These are phyloP conservation scores for Cercospora janseana DNA, from an alignment of 2,329 filamentous ascomycete genomes.

Conservation along the genomic window DNA sequence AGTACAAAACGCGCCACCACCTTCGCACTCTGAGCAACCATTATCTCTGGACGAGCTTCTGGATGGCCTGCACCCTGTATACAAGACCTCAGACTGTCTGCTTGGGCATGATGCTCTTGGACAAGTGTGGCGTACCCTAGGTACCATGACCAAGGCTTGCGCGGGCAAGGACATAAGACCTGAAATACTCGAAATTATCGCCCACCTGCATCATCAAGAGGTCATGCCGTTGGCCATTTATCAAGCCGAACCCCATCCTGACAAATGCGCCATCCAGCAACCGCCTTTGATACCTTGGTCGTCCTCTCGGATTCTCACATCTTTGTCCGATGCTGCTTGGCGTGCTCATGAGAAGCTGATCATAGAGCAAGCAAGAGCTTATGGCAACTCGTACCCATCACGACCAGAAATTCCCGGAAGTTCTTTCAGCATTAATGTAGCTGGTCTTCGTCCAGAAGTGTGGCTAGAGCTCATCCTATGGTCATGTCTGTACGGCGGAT, in stretches of 20 bases:
- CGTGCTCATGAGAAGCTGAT: constrained; percentile 44
- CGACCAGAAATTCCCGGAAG: constrained; percentile 47
- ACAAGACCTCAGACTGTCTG: constrained; percentile 11
- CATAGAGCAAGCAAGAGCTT: constrained; percentile 31
- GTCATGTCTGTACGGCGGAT: constrained; percentile 51
- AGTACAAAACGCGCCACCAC: not conserved
- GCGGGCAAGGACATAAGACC: constrained; percentile 38
- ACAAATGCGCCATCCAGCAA: constrained; percentile 43
- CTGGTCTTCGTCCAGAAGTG: constrained; percentile 45
- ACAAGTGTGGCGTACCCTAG: constrained; percentile 48
- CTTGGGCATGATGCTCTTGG: constrained; percentile 43
- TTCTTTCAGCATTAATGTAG: constrained; percentile 43
- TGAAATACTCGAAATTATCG: constrained; percentile 49
- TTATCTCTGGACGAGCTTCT: constrained; percentile 28
- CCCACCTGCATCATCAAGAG: constrained; percentile 48
- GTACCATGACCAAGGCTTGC: constrained; percentile 45
- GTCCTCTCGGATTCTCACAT: constrained; percentile 49
- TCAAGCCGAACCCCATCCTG: constrained; percentile 38
- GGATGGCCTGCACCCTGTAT: constrained; percentile 10
- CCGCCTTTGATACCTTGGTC: constrained; percentile 50
- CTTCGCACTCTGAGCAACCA: not conserved
- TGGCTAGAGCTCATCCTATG: constrained; percentile 55
- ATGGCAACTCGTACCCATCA: constrained; percentile 40
- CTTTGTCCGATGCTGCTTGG: constrained; percentile 53
- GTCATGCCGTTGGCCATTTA: constrained; percentile 50